Conservation (phyloP, 1,284 basidiomycete genomes). For the Microbotryomycetes sp. region DNA sequence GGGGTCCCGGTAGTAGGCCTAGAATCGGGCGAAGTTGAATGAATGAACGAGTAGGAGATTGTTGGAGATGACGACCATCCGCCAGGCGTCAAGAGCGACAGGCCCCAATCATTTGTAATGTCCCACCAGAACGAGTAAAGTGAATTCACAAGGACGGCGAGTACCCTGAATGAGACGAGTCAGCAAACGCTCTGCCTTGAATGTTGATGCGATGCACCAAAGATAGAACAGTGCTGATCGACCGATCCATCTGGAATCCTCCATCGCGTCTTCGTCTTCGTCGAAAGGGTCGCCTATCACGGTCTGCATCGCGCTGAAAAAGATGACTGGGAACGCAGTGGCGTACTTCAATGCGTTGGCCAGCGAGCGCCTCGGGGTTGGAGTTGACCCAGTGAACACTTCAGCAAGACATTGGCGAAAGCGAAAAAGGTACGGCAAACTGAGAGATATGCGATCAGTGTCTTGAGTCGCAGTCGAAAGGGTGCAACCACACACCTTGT, state of each 20-base stretch:
- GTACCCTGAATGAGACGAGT: slow-evolving; percentile 52
- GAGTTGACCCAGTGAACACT: slow-evolving; percentile 51
- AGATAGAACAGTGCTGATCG: slow-evolving; percentile 71
- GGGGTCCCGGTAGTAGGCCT: neutral
- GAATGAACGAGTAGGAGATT: slow-evolving; percentile 20
- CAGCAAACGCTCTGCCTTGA: slow-evolving; percentile 4
- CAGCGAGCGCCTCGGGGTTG: slow-evolving; percentile 62
- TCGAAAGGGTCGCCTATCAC: slow-evolving; percentile 33
- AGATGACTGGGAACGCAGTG: slow-evolving; percentile 94
- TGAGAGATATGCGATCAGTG: slow-evolving; percentile 39
- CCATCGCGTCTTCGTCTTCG: slow-evolving; percentile 11
- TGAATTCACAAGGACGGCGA: slow-evolving; percentile 80
- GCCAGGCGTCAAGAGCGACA: slow-evolving; percentile 54
- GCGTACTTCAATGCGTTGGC: slow-evolving; percentile 95
- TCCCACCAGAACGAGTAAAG: slow-evolving; percentile 99
- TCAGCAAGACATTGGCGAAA: slow-evolving; percentile 90
- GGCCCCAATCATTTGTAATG: slow-evolving; percentile 95
- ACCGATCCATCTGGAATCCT: slow-evolving; percentile 53
- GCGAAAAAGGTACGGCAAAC: slow-evolving; percentile 82
- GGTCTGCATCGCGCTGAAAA: slow-evolving; percentile 73
- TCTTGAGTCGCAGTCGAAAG: neutral
- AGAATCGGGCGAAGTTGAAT: slow-evolving; percentile 4
- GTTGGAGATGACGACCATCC: slow-evolving; percentile 18
- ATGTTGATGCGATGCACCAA: slow-evolving; percentile 52
- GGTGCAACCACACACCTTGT: slow-evolving; percentile 18